These are phyloP conservation scores for Hypoxylon crocopeplum DNA, from an alignment of 495 filamentous ascomycete genomes.

Conservation along the genomic window DNA sequence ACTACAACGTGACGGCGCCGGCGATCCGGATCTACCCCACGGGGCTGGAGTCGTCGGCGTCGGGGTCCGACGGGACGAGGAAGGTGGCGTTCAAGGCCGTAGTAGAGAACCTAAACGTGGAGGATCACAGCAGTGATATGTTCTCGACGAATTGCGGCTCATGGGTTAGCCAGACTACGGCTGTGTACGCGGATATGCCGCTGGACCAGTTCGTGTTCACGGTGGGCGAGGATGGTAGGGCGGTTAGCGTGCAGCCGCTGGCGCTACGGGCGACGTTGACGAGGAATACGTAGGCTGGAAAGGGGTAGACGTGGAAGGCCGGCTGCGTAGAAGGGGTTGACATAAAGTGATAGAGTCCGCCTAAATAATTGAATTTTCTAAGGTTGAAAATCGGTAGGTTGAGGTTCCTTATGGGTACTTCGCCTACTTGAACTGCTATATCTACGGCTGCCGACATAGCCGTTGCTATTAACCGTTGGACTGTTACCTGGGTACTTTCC, in stretches of 20 bases:
- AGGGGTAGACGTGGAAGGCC: no score
- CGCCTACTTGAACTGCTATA: no score
- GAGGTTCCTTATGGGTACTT: no score
- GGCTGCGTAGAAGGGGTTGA: no score
- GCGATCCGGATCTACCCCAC: conserved; percentile 61
- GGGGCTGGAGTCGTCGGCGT: conserved; percentile 41
- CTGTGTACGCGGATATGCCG: conserved; percentile 48
- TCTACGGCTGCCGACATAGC: no score
- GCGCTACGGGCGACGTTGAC: conserved; percentile 46
- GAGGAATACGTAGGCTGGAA: no score
- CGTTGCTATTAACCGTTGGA: no score
- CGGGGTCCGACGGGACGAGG: conserved; percentile 29
- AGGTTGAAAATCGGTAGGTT: no score
- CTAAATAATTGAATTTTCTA: no score
- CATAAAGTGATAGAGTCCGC: no score
- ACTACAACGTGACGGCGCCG: conserved; percentile 40
- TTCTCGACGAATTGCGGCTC: conserved; percentile 57
- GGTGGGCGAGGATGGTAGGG: conserved; percentile 47
- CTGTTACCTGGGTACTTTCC: no score
- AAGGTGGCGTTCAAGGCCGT: conserved; percentile 56
- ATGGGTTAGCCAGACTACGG: conserved; percentile 56
- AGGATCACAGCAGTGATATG: conserved; percentile 41
- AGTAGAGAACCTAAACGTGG: conserved; percentile 41
- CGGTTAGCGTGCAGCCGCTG: conserved; percentile 51
- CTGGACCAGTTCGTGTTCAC: conserved; percentile 61